These are phyloP conservation scores for Melastoma candidum DNA, from an alignment of 441 rosid genomes.

Conservation along the genomic window DNA sequence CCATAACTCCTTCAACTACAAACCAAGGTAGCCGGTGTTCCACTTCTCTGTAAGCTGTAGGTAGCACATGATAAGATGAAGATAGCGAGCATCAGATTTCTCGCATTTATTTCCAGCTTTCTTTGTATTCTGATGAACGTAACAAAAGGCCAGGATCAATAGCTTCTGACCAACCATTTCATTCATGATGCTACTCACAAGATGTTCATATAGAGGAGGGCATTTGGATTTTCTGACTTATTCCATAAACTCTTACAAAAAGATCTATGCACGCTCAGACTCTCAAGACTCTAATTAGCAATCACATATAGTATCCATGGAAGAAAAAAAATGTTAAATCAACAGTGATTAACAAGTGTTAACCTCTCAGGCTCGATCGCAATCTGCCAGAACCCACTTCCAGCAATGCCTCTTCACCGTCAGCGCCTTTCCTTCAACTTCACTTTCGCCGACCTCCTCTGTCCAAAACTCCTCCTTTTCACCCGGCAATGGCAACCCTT, in stretches of 20 bases:
- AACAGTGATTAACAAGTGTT: not conserved
- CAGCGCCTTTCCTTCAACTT: conserved; percentile 44
- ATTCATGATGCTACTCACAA: no score
- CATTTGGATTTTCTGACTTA: no score
- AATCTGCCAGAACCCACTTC: conserved; percentile 74
- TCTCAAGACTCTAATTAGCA: no score
- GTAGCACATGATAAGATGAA: not conserved
- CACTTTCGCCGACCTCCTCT: conserved; percentile 59
- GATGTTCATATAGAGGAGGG: no score
- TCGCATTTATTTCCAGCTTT: not conserved
- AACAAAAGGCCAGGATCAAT: no score
- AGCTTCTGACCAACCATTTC: no score
- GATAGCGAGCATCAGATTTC: not conserved
- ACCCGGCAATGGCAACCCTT: conserved; percentile 45
- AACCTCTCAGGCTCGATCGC: conserved; percentile 27
- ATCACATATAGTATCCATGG: not conserved
- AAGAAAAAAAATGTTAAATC: not conserved
- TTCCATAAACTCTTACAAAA: no score
- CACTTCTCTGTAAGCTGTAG: conserved; percentile 27
- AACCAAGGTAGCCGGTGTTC: conserved; percentile 45
- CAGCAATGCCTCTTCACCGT: conserved; percentile 70
- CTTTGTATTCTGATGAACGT: no score
- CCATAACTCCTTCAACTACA: conserved; percentile 28
- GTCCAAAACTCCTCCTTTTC: conserved; percentile 61
- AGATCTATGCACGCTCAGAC: no score